Evolutionary conservation across 768 basidiomycete species (phyloP), one percentile per base, ranked within the genome.

Genomic region (Tulasnella sp.): DNA sequence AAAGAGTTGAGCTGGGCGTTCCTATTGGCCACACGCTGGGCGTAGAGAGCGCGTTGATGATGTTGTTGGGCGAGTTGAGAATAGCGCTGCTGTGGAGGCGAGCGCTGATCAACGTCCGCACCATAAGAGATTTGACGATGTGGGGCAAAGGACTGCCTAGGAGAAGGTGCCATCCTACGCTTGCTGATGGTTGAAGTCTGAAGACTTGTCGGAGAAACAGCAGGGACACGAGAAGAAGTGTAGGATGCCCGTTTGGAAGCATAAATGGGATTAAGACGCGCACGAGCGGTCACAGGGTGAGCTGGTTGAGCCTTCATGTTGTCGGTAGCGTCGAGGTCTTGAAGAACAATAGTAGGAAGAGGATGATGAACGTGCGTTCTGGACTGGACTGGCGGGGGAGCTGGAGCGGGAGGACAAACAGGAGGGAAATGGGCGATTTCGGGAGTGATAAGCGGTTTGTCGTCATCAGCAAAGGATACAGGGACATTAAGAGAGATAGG

Each of bases 221-320:
- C 29, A 20, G 40, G 20, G 25, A 20, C 37, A 4, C 37, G 37
- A 28, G 54, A 40, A 24, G 42, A 32, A n/a, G 41, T 29, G 39
- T 20, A 40, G 48, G 48, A 50, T 37, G 59, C 55, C 32, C 59
- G 58, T 34, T 53, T 51, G 37, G 37, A 28, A 16, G 49, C 40
- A 29, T 51, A 51, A n/a, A 51, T 42, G 49, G 49, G 41, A 42
- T 45, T 45, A 33, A 33, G 49, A 41, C 49, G 16, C 15, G 49
- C 39, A 32, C 37, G 37, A 29, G 49, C 40, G 19, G 37, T 28
- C 5, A 29, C 28, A 40, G 25, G 24, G 49, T 42, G 39, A 42
- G 49, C 31, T 47, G 27, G 40, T 16, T 48, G 49, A 43, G 49
- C 49, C 49, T 51, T 88, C 79, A 81, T 86, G 43, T 81, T 81